phyloP scores from a whole-genome alignment of 2,329 filamentous ascomycete genomes.

The Ophiobolus disseminans region DNA sequence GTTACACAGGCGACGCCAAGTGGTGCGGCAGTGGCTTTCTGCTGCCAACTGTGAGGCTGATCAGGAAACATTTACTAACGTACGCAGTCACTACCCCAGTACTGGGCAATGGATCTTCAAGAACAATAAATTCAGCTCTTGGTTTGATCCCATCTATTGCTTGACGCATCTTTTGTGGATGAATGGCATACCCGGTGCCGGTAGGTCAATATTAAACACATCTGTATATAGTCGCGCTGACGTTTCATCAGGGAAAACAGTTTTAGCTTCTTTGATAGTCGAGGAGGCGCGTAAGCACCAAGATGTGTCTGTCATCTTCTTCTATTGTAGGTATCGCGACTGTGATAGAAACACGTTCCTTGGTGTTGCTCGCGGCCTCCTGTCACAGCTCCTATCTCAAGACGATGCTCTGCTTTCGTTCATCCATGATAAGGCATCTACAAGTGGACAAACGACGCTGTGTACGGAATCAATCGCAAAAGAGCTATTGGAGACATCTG shows the following conservation, averaged over 20 bases:
- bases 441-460: slow-evolving; percentile 25
- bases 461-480: background rate
- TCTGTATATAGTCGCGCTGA: background rate
- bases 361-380: background rate
- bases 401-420: background rate
- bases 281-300: background rate
- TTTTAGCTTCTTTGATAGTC: slow-evolving; percentile 18
- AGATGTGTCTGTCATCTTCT: slow-evolving; percentile 39
- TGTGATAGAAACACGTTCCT: background rate
- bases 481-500: background rate
- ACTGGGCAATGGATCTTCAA: slow-evolving; percentile 44
- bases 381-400: background rate
- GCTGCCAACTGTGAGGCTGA: slow-evolving; percentile 19
- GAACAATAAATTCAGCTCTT: slow-evolving; percentile 19
- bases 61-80: slow-evolving; percentile 23
- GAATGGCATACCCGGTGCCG: slow-evolving; percentile 50
- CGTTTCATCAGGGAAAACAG: slow-evolving; percentile 49
- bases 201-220: slow-evolving; percentile 23
- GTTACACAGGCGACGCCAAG: background rate
- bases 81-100: slow-evolving; percentile 17
- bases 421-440: background rate
- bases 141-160: slow-evolving; percentile 12
- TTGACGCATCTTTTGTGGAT: slow-evolving; percentile 44
- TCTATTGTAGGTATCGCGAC: slow-evolving; percentile 51
- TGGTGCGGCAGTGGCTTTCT: background rate